Conservation (phyloP, 2,329 filamentous ascomycete genomes). For the Colletotrichum sp. region DNA sequence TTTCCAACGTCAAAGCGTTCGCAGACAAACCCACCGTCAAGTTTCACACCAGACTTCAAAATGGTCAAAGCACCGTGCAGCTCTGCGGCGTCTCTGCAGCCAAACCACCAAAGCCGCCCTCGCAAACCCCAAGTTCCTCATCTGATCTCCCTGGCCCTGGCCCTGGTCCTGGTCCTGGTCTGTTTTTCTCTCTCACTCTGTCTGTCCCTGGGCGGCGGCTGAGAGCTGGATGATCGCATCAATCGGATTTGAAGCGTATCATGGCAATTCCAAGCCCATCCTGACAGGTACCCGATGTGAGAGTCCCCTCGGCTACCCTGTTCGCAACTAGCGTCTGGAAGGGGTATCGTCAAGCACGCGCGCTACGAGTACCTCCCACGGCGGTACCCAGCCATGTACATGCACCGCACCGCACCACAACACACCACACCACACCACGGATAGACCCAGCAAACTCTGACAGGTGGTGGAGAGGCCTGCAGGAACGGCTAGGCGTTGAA, state of each 20-base stretch:
- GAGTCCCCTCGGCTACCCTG: background rate
- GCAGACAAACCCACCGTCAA: slow-evolving; percentile 11
- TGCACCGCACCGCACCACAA: background rate
- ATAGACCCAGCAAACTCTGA: background rate
- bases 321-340: slow-evolving; percentile 4
- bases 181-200: background rate
- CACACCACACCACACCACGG: background rate
- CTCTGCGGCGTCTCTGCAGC: background rate
- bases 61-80: slow-evolving; percentile 15
- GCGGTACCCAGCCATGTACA: background rate
- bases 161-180: background rate
- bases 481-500: background rate
- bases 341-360: background rate
- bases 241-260: slow-evolving; percentile 13
- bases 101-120: background rate
- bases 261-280: background rate
- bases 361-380: background rate
- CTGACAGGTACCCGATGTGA: slow-evolving; percentile 3
- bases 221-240: slow-evolving; percentile 18
- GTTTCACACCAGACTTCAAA: slow-evolving; percentile 18
- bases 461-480: background rate
- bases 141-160: slow-evolving; percentile 9
- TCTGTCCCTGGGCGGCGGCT: slow-evolving; percentile 3
- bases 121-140: slow-evolving; percentile 16
- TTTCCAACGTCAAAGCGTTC: slow-evolving; percentile 14